Evolutionary conservation across 306 rosid genomes (phyloP).

Genomic region (Sechiopsis laciniata): DNA sequence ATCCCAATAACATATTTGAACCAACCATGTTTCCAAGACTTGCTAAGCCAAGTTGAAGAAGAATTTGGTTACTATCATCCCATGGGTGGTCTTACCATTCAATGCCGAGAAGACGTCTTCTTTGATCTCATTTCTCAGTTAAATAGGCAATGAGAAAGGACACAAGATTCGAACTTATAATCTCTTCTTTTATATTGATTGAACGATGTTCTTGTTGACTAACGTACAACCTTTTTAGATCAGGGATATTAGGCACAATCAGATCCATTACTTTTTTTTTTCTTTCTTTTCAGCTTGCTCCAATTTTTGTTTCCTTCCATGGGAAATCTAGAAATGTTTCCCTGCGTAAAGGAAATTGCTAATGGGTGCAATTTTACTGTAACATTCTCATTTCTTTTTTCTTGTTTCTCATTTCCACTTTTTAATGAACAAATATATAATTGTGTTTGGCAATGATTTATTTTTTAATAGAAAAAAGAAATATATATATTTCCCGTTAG

Average conservation of each 20-base stretch:
- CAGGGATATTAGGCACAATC: background rate
- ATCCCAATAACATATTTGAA: slow-evolving; percentile 40
- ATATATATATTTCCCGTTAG: too few relatives aligned
- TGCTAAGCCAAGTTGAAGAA: slow-evolving; percentile 23
- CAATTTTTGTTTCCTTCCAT: slow-evolving; percentile 10
- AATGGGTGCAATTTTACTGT: background rate
- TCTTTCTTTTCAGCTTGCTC: background rate
- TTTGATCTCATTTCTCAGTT: slow-evolving; percentile 7
- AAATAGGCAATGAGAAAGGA: slow-evolving; percentile 2
- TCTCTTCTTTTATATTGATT: too few relatives aligned
- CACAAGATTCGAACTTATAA: too few relatives aligned
- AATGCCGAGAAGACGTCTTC: slow-evolving; percentile 23
- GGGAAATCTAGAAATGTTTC: slow-evolving; percentile 13
- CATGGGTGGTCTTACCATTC: slow-evolving; percentile 39
- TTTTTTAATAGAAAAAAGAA: too few relatives aligned
- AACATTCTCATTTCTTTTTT: too few relatives aligned
- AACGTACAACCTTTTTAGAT: slow-evolving; percentile 1
- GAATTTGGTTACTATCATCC: slow-evolving; percentile 25
- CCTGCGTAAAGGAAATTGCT: slow-evolving; percentile 14
- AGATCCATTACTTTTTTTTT: background rate
- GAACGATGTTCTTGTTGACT: too few relatives aligned
- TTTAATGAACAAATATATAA: too few relatives aligned
- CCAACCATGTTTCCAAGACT: slow-evolving; percentile 32
- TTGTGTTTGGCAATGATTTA: too few relatives aligned
- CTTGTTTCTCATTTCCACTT: too few relatives aligned